Evolutionary conservation across 768 basidiomycete genomes (phyloP).

Genomic region (Boletales sp.): DNA sequence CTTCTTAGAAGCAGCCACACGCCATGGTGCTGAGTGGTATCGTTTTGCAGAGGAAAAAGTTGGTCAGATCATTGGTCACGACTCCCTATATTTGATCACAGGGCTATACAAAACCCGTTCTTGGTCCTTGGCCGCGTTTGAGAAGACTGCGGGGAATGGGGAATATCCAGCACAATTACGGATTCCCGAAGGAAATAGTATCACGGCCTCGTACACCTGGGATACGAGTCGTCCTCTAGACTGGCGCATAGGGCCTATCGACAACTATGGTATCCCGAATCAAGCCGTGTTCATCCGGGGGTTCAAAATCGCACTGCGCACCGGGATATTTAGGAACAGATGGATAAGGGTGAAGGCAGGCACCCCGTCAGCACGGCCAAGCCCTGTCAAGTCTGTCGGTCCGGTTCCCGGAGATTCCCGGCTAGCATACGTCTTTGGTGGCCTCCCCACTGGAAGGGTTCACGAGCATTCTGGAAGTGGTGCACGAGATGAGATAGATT

Average conservation of each 20-base stretch:
- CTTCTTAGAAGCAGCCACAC: constrained; percentile 15
- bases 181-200: not conserved
- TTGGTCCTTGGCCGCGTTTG: constrained; percentile 21
- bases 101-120: too few relatives aligned
- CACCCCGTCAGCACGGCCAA: not conserved
- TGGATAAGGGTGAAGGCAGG: not conserved
- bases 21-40: constrained; percentile 27
- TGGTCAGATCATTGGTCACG: constrained; percentile 15
- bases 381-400: not conserved
- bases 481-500: not conserved
- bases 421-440: not conserved
- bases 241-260: not conserved
- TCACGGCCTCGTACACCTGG: constrained; percentile 5
- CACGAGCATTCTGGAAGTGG: not conserved
- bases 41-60: constrained; percentile 15
- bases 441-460: too few relatives aligned
- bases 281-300: constrained; percentile 22
- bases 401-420: not conserved
- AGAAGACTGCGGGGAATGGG: not conserved
- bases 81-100: constrained; percentile 25
- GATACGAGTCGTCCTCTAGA: not conserved
- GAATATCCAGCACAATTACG: constrained; percentile 6
- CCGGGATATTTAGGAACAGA: not conserved
- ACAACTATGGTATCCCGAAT: constrained; percentile 1
- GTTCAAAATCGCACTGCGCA: constrained; percentile 9